phyloP scores from a whole-genome alignment of 139 green algal genomes.

The Eudorina sp. region DNA sequence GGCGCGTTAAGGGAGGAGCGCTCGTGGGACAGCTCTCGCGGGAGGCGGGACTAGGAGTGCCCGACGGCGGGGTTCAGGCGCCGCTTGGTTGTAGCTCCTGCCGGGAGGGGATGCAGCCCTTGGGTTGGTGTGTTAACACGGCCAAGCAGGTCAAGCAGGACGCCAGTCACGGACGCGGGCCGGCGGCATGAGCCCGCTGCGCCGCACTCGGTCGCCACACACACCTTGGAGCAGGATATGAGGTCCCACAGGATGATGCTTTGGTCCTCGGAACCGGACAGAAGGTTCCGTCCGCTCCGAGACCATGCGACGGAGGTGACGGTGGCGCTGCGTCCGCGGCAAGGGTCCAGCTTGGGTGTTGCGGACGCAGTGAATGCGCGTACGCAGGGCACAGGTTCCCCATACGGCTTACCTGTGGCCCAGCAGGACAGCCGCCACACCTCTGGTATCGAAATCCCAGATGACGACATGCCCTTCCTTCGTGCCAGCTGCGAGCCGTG shows the following conservation, averaged over 20 bases:
- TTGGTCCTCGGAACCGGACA: slow-evolving; percentile 70
- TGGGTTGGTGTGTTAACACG: no score
- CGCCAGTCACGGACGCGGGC: no score
- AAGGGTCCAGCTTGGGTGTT: not conserved
- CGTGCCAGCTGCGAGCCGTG: slow-evolving; percentile 75
- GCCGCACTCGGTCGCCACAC: no score
- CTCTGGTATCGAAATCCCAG: slow-evolving; percentile 90
- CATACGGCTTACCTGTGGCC: slow-evolving; percentile 59
- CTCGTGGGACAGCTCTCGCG: no score
- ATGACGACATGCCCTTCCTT: slow-evolving; percentile 82
- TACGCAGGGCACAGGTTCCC: not conserved
- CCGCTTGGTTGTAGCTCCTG: no score
- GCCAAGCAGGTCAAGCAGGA: no score
- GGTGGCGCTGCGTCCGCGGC: slow-evolving; percentile 11
- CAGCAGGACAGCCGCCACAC: slow-evolving; percentile 64
- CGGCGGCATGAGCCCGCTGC: no score
- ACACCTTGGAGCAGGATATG: slow-evolving; percentile 46
- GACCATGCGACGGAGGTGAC: slow-evolving; percentile 84
- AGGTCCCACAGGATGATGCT: slow-evolving; percentile 81
- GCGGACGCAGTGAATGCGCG: not conserved
- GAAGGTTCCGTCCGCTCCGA: slow-evolving; percentile 72
- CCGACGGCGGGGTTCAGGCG: no score
- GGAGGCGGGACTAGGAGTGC: no score
- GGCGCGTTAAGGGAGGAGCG: no score
- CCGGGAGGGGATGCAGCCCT: no score